Evolutionary conservation across 179 eudicot species (phyloP).

Genomic region (Silene noctiflora): DNA sequence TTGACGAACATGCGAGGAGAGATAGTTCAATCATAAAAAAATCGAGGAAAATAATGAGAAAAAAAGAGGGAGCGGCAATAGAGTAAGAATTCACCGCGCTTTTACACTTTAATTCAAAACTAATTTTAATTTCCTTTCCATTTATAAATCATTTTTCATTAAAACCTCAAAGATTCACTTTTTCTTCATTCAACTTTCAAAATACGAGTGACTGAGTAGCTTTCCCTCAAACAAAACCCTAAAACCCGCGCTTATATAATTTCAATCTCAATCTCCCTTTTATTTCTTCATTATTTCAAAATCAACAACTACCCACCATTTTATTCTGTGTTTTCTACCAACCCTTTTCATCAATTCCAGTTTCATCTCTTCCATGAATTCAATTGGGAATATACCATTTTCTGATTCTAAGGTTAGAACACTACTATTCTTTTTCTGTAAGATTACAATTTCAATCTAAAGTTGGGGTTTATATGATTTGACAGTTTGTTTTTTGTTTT

Average conservation of each 20-base stretch:
- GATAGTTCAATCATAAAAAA: background rate
- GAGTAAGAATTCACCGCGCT: conserved; percentile 26
- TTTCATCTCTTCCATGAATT: conserved; percentile 1
- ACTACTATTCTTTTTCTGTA: background rate
- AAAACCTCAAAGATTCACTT: background rate
- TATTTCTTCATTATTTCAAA: background rate
- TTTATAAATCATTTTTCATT: background rate
- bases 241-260: conserved; percentile 24
- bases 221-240: conserved; percentile 24
- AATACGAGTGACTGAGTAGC: background rate
- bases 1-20: background rate
- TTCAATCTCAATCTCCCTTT: conserved; percentile 7
- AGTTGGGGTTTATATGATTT: background rate
- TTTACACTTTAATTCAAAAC: conserved; percentile 27
- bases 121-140: background rate
- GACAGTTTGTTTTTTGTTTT: background rate
- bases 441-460: background rate
- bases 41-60: background rate
- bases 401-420: conserved; percentile 25
- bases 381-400: conserved; percentile 16
- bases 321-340: background rate
- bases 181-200: background rate
- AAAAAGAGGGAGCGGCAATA: conserved; percentile 4
- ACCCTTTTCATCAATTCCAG: conserved; percentile 23
- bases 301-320: conserved; percentile 15